Conservation (phyloP, 2,329 filamentous ascomycete genomes). For the Phialemonium atrogriseum region DNA sequence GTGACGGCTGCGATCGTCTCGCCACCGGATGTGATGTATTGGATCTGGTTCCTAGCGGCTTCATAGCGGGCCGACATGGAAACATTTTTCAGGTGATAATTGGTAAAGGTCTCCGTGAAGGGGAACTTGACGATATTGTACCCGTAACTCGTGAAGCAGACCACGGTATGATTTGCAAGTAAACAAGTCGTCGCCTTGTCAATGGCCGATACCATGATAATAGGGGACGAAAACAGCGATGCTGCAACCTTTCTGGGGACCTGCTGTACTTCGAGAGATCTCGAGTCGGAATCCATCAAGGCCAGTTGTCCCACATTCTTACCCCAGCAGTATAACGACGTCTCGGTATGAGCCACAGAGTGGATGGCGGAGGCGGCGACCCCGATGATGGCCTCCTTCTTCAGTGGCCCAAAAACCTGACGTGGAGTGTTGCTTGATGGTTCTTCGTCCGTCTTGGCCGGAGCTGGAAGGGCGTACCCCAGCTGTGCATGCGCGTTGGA, state of each 20-base stretch:
- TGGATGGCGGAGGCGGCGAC: slow-evolving; percentile 85
- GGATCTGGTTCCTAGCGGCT: slow-evolving; percentile 57
- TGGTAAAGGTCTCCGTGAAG: slow-evolving; percentile 59
- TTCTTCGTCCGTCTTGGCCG: slow-evolving; percentile 65
- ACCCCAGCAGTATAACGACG: slow-evolving; percentile 84
- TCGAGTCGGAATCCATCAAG: slow-evolving; percentile 88
- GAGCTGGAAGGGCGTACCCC: slow-evolving; percentile 68
- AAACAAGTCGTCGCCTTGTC: slow-evolving; percentile 83
- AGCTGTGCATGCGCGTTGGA: slow-evolving; percentile 79
- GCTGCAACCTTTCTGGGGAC: slow-evolving; percentile 82
- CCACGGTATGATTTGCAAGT: slow-evolving; percentile 80
- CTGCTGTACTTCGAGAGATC: slow-evolving; percentile 76
- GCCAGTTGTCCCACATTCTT: slow-evolving; percentile 93
- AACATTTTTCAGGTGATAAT: slow-evolving; percentile 58
- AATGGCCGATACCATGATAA: slow-evolving; percentile 76
- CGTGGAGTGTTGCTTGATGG: slow-evolving; percentile 73
- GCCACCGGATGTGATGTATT: slow-evolving; percentile 72
- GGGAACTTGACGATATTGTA: slow-evolving; percentile 88
- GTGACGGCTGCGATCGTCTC: slow-evolving; percentile 89
- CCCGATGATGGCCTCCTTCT: slow-evolving; percentile 74
- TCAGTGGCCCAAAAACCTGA: slow-evolving; percentile 86
- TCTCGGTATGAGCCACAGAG: slow-evolving; percentile 77
- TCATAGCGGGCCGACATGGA: slow-evolving; percentile 60
- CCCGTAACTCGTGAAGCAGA: slow-evolving; percentile 91
- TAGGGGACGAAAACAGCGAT: slow-evolving; percentile 65